These are phyloP conservation scores for Dictyostelium citrinum DNA, from an alignment of 78 protist genomes.

Conservation along the genomic window DNA sequence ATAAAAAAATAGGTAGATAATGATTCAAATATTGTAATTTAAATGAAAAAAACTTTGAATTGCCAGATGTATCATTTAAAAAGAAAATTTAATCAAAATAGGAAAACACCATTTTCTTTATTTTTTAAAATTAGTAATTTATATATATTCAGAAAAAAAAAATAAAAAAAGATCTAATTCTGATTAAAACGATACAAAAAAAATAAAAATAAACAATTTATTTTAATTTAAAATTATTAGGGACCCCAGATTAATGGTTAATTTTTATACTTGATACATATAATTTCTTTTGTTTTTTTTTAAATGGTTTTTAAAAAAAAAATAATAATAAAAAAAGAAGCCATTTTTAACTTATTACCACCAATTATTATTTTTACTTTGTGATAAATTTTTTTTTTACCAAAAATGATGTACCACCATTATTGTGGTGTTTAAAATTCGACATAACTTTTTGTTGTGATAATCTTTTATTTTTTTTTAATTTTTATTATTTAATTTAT, in stretches of 20 bases:
- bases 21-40: background rate
- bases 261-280: background rate
- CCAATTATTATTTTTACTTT: background rate
- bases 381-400: background rate
- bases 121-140: background rate
- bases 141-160: background rate
- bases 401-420: background rate
- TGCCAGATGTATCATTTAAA: background rate
- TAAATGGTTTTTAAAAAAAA: background rate
- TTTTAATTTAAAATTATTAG: background rate
- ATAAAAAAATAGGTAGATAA: background rate
- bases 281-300: background rate
- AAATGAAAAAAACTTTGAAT: background rate
- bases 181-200: background rate
- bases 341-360: background rate
- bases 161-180: background rate
- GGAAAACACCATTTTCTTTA: background rate
- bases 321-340: background rate
- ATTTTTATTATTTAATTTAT: background rate
- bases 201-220: background rate
- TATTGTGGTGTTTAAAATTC: background rate
- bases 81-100: background rate
- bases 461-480: background rate
- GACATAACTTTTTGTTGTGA: background rate
- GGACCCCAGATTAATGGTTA: background rate